Conservation (phyloP, 2,329 filamentous ascomycete species). For the Verticillium nonalfalfae region DNA sequence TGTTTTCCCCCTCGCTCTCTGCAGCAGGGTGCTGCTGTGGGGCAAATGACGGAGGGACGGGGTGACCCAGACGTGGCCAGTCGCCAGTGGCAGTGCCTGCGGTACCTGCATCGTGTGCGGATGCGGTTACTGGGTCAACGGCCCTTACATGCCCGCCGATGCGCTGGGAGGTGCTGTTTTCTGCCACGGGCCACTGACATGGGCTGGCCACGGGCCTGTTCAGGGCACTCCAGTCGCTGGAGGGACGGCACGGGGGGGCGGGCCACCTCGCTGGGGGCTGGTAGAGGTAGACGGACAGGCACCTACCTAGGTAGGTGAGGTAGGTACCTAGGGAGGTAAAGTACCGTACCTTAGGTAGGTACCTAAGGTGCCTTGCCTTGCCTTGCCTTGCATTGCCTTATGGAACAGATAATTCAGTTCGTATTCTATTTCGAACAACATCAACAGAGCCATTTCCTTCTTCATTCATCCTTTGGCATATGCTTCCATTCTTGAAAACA, state of each 20-base stretch:
- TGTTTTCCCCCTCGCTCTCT: neutral
- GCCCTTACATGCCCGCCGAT: neutral
- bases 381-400: no score
- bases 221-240: neutral
- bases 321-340: no score
- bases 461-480: neutral
- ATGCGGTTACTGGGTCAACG: slow-evolving; percentile 5
- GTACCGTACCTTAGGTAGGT: no score
- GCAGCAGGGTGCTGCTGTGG: neutral
- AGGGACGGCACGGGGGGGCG: neutral
- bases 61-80: neutral
- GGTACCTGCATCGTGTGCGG: neutral
- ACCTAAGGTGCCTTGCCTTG: no score
- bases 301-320: no score
- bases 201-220: neutral
- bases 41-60: neutral
- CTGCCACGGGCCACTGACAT: neutral
- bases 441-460: neutral
- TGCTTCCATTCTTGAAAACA: neutral
- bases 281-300: no score
- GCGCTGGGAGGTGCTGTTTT: neutral
- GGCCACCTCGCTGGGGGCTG: neutral
- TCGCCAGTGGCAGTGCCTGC: neutral
- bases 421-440: neutral
- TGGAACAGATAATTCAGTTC: neutral